These are phyloP conservation scores for Parathielavia hyrcaniae DNA, from an alignment of 495 filamentous ascomycete genomes.

Conservation along the genomic window DNA sequence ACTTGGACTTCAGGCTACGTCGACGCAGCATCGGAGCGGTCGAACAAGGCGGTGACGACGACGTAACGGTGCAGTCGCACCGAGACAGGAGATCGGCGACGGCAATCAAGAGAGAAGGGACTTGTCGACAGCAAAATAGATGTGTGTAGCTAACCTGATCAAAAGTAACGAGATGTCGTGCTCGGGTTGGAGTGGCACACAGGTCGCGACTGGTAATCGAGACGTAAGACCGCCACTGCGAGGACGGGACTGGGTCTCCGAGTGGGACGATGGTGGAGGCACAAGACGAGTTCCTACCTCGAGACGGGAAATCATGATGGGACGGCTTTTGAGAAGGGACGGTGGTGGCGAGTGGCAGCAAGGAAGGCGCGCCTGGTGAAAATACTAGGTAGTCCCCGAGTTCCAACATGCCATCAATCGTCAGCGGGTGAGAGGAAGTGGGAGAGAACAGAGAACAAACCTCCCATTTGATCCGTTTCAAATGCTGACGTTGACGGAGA, in stretches of 20 bases:
- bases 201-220: background rate
- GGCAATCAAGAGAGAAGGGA: slow-evolving; percentile 2
- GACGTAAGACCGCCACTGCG: background rate
- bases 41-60: background rate
- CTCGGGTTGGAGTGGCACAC: slow-evolving; percentile 11
- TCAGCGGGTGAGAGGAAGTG: no score
- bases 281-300: background rate
- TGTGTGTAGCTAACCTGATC: slow-evolving; percentile 26
- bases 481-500: background rate
- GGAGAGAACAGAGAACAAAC: background rate
- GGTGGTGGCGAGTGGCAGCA: background rate
- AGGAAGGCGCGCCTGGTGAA: background rate
- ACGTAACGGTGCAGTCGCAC: slow-evolving; percentile 6
- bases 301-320: background rate
- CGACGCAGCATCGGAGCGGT: slow-evolving; percentile 43
- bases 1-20: slow-evolving; percentile 36
- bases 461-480: background rate
- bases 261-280: background rate
- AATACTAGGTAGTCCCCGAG: no score
- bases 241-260: background rate
- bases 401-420: background rate
- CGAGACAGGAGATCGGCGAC: background rate
- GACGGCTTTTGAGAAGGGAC: background rate
- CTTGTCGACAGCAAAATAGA: slow-evolving; percentile 17
- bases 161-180: slow-evolving; percentile 16